phyloP scores from a whole-genome alignment of 2,329 filamentous ascomycete species.

The Cercospora brassicicola region DNA sequence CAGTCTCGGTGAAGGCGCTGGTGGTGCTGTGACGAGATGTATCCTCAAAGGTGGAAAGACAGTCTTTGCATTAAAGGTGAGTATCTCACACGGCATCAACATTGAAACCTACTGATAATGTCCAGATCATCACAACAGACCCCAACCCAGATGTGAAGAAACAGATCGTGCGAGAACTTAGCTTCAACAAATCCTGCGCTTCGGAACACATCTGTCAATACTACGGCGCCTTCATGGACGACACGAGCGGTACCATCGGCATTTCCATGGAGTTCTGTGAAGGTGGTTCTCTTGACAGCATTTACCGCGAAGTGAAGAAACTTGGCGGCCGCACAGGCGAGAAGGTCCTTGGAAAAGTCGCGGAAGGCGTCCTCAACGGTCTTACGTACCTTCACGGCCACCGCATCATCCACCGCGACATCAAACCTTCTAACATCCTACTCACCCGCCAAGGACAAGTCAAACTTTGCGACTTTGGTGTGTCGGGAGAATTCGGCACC shows the following conservation, averaged over 20 bases:
- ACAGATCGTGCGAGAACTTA: constrained; percentile 92
- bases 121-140: constrained; percentile 92
- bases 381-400: constrained; percentile 92
- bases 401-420: constrained; percentile 98
- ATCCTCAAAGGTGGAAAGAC: constrained; percentile 88
- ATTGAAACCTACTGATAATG: background rate
- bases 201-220: constrained; percentile 96
- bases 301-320: constrained; percentile 96
- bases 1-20: constrained; percentile 88
- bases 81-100: background rate
- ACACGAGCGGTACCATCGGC: constrained; percentile 92
- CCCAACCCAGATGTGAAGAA: constrained; percentile 98
- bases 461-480: constrained; percentile 97
- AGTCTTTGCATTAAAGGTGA: constrained; percentile 90
- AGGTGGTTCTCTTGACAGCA: constrained; percentile 90
- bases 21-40: constrained; percentile 90
- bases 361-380: constrained; percentile 89
- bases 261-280: constrained; percentile 99
- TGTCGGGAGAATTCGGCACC: constrained; percentile 95
- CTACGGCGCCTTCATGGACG: constrained; percentile 95
- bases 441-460: constrained; percentile 89
- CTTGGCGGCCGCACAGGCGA: constrained; percentile 92
- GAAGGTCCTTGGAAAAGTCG: constrained; percentile 94
- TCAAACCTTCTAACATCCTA: constrained; percentile 97
- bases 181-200: constrained; percentile 96